Percentiles rank a stretch among this genome's conserved stretches.
These are phyloP conservation scores for Rhizophora mangle DNA, from an alignment of 345 rosid genomes.

Conservation along the genomic window DNA sequence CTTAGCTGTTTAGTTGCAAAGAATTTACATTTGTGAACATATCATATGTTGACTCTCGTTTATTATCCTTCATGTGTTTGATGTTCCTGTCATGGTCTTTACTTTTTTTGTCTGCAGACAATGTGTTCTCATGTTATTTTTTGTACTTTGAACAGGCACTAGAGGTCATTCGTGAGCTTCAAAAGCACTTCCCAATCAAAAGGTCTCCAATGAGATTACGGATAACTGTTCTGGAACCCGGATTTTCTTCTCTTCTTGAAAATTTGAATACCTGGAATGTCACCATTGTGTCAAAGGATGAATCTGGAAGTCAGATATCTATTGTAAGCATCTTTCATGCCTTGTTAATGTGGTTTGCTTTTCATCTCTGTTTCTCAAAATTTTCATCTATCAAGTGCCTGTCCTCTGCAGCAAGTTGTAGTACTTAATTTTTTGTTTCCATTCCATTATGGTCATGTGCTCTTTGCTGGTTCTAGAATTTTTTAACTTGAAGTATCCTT, in stretches of 20 bases:
- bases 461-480: not conserved
- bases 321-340: conserved; percentile 49
- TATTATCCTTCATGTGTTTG: not conserved
- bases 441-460: not conserved
- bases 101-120: not conserved
- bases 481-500: not conserved
- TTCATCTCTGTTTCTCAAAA: not conserved
- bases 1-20: too few species aligned
- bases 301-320: conserved; percentile 59
- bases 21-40: too few species aligned
- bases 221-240: conserved; percentile 48
- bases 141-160: conserved; percentile 53
- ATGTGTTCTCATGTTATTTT: not conserved
- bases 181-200: conserved; percentile 87
- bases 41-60: too few species aligned
- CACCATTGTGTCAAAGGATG: conserved; percentile 67
- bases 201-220: conserved; percentile 90
- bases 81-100: not conserved
- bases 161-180: conserved; percentile 89
- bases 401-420: not conserved
- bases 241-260: conserved; percentile 48
- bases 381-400: not conserved
- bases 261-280: conserved; percentile 64
- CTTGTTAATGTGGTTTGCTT: not conserved
- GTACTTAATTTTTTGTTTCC: not conserved